These are phyloP conservation scores for Phytophthora kernoviae DNA, from an alignment of 352 stramenopile genomes.

Conservation along the genomic window DNA sequence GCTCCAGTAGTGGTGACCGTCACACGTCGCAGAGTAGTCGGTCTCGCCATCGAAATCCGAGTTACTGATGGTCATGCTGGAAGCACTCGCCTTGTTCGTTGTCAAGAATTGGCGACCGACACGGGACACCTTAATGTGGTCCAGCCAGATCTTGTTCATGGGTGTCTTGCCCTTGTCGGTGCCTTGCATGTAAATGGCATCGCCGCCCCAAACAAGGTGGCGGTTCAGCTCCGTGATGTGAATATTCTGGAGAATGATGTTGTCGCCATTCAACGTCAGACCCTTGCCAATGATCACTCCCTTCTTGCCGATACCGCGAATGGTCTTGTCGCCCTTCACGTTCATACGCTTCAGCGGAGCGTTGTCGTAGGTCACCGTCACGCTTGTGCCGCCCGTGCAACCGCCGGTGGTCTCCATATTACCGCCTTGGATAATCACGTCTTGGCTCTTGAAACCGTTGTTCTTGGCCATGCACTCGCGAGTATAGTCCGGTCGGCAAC, in stretches of 20 bases:
- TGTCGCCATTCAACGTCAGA: constrained; percentile 35
- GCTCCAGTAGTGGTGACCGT: constrained; percentile 60
- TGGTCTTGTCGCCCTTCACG: constrained; percentile 44
- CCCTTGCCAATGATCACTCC: constrained; percentile 50
- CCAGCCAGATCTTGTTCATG: constrained; percentile 47
- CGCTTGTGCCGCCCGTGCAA: constrained; percentile 30
- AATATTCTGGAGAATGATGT: constrained; percentile 57
- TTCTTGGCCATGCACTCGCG: constrained; percentile 41
- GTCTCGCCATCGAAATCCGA: constrained; percentile 59
- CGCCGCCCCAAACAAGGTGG: constrained; percentile 39
- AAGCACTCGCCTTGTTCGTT: constrained; percentile 34
- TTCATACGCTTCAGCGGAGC: constrained; percentile 24
- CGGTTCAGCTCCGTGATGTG: constrained; percentile 49
- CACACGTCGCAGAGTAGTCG: constrained; percentile 44
- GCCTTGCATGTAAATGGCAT: constrained; percentile 35
- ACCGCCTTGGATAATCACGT: constrained; percentile 40
- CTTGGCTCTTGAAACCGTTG: constrained; percentile 38
- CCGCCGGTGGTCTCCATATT: constrained; percentile 46
- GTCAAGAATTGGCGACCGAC: constrained; percentile 47
- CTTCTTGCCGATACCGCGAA: constrained; percentile 42
- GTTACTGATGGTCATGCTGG: constrained; percentile 54
- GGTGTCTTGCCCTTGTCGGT: constrained; percentile 16
- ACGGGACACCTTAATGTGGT: constrained; percentile 49
- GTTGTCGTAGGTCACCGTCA: constrained; percentile 23
- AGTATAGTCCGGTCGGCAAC: constrained; percentile 33